Evolutionary conservation across 805 yeast species (phyloP), one percentile per base, ranked within the genome.

Genomic region (Yamadazyma takamatsuzukensis): DNA sequence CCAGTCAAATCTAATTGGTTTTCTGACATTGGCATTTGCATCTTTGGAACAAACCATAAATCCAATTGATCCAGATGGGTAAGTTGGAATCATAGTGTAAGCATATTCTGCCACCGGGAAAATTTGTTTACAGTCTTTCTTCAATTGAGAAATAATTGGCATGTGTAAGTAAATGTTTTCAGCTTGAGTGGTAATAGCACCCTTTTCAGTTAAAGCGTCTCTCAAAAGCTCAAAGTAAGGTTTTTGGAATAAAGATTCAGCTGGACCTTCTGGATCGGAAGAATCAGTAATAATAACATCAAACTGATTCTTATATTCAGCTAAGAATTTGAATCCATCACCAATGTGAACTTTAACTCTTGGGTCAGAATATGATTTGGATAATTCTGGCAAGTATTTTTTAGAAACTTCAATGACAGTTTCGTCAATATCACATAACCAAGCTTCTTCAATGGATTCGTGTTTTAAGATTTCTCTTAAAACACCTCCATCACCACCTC

Each of bases 401-500:
- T 90, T 89, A 37, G 96, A 79, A 33, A 84, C 83, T 49, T 80
- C 73, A 54, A 89, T 86, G 39, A 89, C 97, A 27, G 88, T 80
- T 65, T 87, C 97, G 54, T 90, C 98, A 48, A 90, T 90, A 64
- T 90, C 98, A 63, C 95, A 88, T 46, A 90, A 72, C 67, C 84
- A 76, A 29, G 95, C 96, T 64, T 82, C 83, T 61, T 88, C 96
- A 34, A 90, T 86, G 40, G 75, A 60, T 32, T 75, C 79, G 64
- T 90, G 96, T 67, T 90, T 90, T 54, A 88, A 85, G 54, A 89
- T 74, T 65, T 90, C 97, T 66, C 97, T 79, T 53, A 90, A 74
- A 32, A 90, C 97, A 64, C 97, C 97, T 50, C 98, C 98, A 61
- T 90, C 98, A 54, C 98, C 98, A 45, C 98, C 98, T 39, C 98